Base-by-base conservation (phyloP, 352 stramenopile species). In the Phytophthora aleatoria region DNA sequence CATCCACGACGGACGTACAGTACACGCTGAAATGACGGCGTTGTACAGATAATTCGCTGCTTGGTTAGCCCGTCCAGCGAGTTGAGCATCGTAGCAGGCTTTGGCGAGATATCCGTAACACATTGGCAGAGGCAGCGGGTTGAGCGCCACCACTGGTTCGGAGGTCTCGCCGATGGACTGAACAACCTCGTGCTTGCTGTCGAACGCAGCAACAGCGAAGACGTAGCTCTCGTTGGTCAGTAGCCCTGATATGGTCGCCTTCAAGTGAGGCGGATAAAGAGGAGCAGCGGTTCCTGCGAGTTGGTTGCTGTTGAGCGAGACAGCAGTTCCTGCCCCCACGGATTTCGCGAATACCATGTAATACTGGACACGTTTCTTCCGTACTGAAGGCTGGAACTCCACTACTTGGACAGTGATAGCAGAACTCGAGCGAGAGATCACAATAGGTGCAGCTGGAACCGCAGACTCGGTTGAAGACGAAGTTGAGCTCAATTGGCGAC, bases 281-380 rank as follows among this genome's bases (percentile, higher is more conserved):
- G 79, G 77, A 44, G 73, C 60, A 5, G 83, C 85, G 0, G 85
- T 94, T 13, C 89, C 89, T 13, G 83, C 60, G 0, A 84, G 79
- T 10, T 78, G 73, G 15, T 75, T 80, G 61, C 90, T 96, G 38
- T 77, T 95, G 24, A 94, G 60, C 0, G 87, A 94, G 5, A 96
- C 85, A 47, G 80, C 78, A 5, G 86, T 96, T 0, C 89, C 87
- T 10, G 77, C 84, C 0, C 87, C 86, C 1, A 73, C 74, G 0
- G 77, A 58, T 48, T 96, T 95, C 1, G 77, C 85, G 47, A 90
- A 95, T 11, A 93, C 66, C 77, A 92, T 92, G 49, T 94, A 92
- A 43, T 89, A 92, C 9, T 67, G 57, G 10, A 93, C 71, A 1
- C 56, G 41, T 15, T 64, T 71, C 33, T 77, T 75, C 12, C 67